Percentiles rank a stretch among this genome's conserved stretches.
Conservation (phyloP, 2,329 filamentous ascomycete species). For the Apiospora rasikravindrae region DNA sequence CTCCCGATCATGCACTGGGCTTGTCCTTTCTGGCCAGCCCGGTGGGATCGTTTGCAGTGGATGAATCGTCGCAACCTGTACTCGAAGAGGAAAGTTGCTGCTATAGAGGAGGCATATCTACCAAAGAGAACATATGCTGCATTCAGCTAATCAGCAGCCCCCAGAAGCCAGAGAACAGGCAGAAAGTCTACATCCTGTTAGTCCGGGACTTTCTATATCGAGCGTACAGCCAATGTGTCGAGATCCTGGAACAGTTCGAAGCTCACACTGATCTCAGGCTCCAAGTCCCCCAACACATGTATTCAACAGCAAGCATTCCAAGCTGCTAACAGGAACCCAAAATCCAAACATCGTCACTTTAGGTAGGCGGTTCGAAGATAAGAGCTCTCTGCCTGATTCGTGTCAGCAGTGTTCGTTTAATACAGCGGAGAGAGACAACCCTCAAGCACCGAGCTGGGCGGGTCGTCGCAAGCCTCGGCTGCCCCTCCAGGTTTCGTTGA, state of each 20-base stretch:
- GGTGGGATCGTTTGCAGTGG: background rate
- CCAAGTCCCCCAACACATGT: background rate
- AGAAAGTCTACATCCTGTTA: background rate
- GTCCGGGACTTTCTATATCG: background rate
- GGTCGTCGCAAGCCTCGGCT: background rate
- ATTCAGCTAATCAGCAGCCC: too few relatives aligned
- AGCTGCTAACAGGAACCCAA: background rate
- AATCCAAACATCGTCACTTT: background rate
- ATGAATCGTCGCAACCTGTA: background rate
- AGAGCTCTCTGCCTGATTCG: background rate
- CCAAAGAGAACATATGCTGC: too few relatives aligned
- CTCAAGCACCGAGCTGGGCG: background rate
- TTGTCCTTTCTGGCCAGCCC: background rate
- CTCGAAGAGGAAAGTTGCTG: background rate
- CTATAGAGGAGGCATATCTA: background rate
- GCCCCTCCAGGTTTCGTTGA: background rate
- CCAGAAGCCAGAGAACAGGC: background rate
- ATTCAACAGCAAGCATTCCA: background rate
- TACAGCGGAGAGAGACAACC: background rate
- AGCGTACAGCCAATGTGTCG: background rate
- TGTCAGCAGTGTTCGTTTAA: background rate
- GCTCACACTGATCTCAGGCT: background rate
- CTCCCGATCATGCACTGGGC: background rate
- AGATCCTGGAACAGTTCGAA: background rate
- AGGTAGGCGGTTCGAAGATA: background rate